Evolutionary conservation across 805 yeast genomes (phyloP), one percentile per base, ranked within the genome.

Genomic region (Spathaspora arborariae): DNA sequence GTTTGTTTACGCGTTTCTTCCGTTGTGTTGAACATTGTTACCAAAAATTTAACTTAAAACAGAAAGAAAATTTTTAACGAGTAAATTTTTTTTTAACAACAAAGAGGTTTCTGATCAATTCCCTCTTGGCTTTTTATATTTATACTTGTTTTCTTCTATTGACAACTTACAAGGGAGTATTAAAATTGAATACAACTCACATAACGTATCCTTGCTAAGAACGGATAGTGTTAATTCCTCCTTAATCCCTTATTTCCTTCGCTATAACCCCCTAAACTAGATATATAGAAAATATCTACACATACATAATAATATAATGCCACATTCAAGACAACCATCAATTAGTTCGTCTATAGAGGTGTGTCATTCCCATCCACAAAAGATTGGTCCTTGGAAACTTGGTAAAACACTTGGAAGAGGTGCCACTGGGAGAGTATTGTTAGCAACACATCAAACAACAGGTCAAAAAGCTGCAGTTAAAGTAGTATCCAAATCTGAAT

Each of bases 401-500:
- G 94, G 94, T 16, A 80, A 82, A 57, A 84, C 92, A 4, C 65
- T 87, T 44, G 95, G 95, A 2, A 76, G 86, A 55, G 95, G 95
- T 15, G 87, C 94, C 42, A 85, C 94, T 0, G 92, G 92, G 3
- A 73, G 91, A 45, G 95, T 87, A 1, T 71, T 88, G 20, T 63
- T 87, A 36, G 94, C 91, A 10, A 85, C 84, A 48, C 85, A 87
- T 60, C 69, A 75, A 50, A 64, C 68, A 20, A 81, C 85, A 1
- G 91, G 92, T 24, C 87, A 84, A 58, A 72, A 84, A 53, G 89
- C 94, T 9, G 95, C 95, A 3, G 88, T 87, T 19, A 87, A 87
- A 62, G 89, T 87, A 37, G 90, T 86, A 1, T 84, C 90, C 24
- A 86, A 86, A 60, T 75, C 80, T 20, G 77, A 73, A 44, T 61